A percentile compares a stretch with the other conserved stretches of the same genome.
phyloP scores from a whole-genome alignment of 2,329 filamentous ascomycete species.

The Fusarium tuaranense region DNA sequence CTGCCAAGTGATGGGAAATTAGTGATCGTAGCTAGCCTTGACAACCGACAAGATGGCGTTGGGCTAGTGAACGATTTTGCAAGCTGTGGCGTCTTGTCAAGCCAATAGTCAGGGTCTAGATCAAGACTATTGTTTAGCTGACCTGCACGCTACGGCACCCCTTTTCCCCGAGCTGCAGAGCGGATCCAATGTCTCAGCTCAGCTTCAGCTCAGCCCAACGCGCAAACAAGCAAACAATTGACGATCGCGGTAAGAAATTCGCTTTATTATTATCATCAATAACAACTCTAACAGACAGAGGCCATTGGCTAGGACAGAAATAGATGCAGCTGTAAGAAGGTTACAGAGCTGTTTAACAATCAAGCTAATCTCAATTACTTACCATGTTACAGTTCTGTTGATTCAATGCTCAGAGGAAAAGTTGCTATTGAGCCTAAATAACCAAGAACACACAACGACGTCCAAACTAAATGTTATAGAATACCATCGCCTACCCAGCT shows the following conservation, averaged over 20 bases:
- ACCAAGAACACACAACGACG: no score
- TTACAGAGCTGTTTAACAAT: no score
- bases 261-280: no score
- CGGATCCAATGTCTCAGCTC: not conserved
- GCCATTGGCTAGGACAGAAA: no score
- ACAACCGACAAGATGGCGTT: not conserved
- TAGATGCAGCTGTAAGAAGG: no score
- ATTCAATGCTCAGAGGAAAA: no score
- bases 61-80: not conserved
- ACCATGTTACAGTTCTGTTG: no score
- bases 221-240: not conserved
- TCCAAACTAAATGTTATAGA: no score
- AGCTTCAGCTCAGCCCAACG: not conserved
- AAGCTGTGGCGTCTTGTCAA: not conserved
- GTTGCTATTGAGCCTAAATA: no score
- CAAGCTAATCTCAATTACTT: no score
- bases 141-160: not conserved
- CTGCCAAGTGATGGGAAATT: not conserved
- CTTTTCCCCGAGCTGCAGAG: not conserved
- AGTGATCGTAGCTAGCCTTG: not conserved
- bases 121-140: not conserved
- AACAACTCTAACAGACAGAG: no score
- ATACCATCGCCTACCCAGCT: not conserved
- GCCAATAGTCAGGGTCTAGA: not conserved
- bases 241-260: not conserved